phyloP scores from a whole-genome alignment of 2,329 filamentous ascomycete genomes.

The Fonsecaea erecta region DNA sequence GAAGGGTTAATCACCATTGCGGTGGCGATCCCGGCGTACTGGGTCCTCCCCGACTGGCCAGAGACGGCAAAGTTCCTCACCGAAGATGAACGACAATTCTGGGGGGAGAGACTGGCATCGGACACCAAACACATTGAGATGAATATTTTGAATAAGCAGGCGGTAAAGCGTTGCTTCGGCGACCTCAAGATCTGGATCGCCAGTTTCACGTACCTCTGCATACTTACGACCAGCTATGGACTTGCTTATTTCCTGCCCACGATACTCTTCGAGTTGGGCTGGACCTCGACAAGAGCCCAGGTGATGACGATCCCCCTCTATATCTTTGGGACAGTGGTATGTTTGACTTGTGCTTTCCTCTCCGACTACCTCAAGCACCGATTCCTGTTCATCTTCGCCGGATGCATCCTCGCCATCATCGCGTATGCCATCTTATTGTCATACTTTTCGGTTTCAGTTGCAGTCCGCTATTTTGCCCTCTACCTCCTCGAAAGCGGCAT shows the following conservation, averaged over 20 bases:
- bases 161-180: conserved; percentile 38
- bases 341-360: conserved; percentile 38
- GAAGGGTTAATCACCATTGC: conserved; percentile 41
- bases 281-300: conserved; percentile 41
- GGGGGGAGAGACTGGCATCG: conserved; percentile 39
- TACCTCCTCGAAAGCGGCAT: conserved; percentile 38
- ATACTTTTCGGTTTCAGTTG: conserved; percentile 32
- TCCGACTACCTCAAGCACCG: conserved; percentile 41
- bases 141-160: conserved; percentile 39
- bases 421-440: conserved; percentile 43
- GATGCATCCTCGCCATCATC: conserved; percentile 40
- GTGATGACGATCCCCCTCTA: conserved; percentile 45
- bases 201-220: conserved; percentile 41
- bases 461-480: conserved; percentile 39
- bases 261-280: conserved; percentile 44
- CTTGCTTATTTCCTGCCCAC: conserved; percentile 43
- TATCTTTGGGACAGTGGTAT: conserved; percentile 39
- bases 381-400: conserved; percentile 43
- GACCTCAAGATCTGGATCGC: conserved; percentile 42
- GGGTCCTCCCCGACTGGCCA: conserved; percentile 42
- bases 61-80: conserved; percentile 40
- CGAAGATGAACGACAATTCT: conserved; percentile 43
- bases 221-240: conserved; percentile 42
- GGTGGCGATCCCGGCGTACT: conserved; percentile 36
- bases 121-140: conserved; percentile 36